phyloP scores from a whole-genome alignment of 257 asterid species.

The Mitragyna speciosa region DNA sequence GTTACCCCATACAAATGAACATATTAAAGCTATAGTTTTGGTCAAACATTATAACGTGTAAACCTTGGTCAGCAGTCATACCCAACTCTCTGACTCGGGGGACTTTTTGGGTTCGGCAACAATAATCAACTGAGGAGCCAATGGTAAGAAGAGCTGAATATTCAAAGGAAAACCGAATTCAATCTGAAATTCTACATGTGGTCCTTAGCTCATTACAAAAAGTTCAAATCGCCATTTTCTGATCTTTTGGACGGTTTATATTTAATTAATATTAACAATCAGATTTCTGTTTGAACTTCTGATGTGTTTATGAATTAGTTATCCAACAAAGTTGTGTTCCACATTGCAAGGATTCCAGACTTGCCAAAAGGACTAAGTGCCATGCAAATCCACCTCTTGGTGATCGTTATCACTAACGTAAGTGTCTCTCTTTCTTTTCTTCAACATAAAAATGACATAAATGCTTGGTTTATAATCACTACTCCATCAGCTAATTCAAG shows the following conservation, averaged over 20 bases:
- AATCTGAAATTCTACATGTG: not conserved
- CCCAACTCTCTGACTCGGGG: not conserved
- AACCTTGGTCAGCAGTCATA: not conserved
- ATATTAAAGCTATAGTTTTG: not conserved
- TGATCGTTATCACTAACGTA: not conserved
- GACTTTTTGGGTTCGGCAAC: not conserved
- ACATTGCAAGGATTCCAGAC: not conserved
- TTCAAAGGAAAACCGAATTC: not conserved
- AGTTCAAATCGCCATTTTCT: not conserved
- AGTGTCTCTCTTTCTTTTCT: not conserved
- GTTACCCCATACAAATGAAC: not conserved
- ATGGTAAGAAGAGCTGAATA: not conserved
- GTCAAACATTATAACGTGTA: not conserved
- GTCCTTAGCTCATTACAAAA: not conserved
- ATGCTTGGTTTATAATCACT: not conserved
- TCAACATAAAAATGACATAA: not conserved
- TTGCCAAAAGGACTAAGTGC: not conserved
- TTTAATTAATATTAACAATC: not conserved
- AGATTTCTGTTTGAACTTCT: not conserved
- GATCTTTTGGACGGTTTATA: not conserved
- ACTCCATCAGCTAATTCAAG: not conserved
- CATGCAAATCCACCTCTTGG: not conserved
- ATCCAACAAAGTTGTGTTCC: conserved; percentile 9
- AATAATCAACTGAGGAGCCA: not conserved
- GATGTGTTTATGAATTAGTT: not conserved